phyloP scores from a whole-genome alignment of 1,284 basidiomycete genomes.

The Naganishia sp. region DNA sequence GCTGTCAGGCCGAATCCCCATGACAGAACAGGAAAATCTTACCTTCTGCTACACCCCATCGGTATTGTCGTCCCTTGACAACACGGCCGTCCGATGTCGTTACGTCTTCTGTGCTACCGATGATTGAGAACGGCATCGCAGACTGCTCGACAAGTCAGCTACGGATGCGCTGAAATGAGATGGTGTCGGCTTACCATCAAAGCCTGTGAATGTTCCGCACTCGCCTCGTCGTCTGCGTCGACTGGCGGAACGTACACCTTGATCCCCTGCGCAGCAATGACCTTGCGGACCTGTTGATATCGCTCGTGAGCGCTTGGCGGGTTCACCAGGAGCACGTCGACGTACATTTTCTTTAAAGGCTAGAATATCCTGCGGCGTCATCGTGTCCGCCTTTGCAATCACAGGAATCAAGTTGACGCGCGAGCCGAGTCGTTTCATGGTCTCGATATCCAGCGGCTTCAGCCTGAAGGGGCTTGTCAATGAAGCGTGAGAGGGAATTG shows the following conservation, averaged over 20 bases:
- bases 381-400: slow-evolving; percentile 92
- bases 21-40: slow-evolving; percentile 38
- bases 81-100: slow-evolving; percentile 83
- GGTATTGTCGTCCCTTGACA: slow-evolving; percentile 96
- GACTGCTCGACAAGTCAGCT: slow-evolving; percentile 51
- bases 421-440: slow-evolving; percentile 95
- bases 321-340: slow-evolving; percentile 35
- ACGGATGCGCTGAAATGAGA: not conserved
- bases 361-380: slow-evolving; percentile 88
- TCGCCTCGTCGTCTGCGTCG: slow-evolving; percentile 84
- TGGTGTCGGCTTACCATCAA: slow-evolving; percentile 57
- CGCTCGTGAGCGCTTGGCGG: not conserved
- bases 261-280: slow-evolving; percentile 87
- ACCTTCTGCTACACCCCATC: slow-evolving; percentile 99
- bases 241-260: slow-evolving; percentile 91
- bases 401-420: slow-evolving; percentile 98
- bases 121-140: slow-evolving; percentile 97
- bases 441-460: slow-evolving; percentile 98
- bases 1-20: not conserved
- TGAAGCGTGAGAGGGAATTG: too few relatives aligned
- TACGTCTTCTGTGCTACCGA: slow-evolving; percentile 94
- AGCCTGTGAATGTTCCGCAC: slow-evolving; percentile 83
- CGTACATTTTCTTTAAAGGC: slow-evolving; percentile 89
- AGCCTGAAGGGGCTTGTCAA: slow-evolving; percentile 59
- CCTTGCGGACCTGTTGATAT: slow-evolving; percentile 73